phyloP scores from a whole-genome alignment of 2,329 filamentous ascomycete genomes.

The Remersonia thermophila region DNA sequence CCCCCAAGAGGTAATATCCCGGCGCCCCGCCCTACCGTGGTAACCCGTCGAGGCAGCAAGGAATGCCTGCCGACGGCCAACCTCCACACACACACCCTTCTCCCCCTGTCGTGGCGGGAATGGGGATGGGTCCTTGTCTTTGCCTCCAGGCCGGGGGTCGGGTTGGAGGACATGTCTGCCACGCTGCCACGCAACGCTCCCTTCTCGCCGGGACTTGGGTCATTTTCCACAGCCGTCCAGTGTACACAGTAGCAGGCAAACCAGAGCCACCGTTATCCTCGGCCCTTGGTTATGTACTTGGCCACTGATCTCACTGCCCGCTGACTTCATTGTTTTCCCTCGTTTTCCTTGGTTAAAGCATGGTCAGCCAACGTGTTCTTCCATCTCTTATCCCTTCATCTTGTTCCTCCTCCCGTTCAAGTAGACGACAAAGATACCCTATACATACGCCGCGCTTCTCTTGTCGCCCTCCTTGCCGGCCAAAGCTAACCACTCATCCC shows the following conservation, averaged over 20 bases:
- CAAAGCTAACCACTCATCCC: neutral
- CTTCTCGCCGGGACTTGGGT: too few relatives aligned
- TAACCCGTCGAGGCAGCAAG: neutral
- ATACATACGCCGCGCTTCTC: constrained; percentile 5
- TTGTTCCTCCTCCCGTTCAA: too few relatives aligned
- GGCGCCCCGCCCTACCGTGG: neutral
- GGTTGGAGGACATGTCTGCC: too few relatives aligned
- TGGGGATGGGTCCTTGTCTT: constrained; percentile 2
- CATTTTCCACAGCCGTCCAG: too few relatives aligned
- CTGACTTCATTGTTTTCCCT: constrained; percentile 16
- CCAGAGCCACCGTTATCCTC: neutral
- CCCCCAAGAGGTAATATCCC: neutral
- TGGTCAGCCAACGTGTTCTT: too few relatives aligned
- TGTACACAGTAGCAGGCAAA: too few relatives aligned
- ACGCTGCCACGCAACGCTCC: too few relatives aligned
- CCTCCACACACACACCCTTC: constrained; percentile 3
- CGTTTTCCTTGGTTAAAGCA: constrained; percentile 12
- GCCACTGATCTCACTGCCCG: constrained; percentile 9
- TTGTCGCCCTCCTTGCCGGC: neutral
- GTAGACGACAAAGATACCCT: too few relatives aligned
- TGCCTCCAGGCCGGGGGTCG: constrained; percentile 3
- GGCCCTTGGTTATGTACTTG: constrained; percentile 3
- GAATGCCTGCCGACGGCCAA: constrained; percentile 4
- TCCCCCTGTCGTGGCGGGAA: constrained; percentile 9
- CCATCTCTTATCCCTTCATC: too few relatives aligned